Base-by-base conservation (phyloP, 1,139 yeast genomes). In the Yamadazyma jaroonii region DNA sequence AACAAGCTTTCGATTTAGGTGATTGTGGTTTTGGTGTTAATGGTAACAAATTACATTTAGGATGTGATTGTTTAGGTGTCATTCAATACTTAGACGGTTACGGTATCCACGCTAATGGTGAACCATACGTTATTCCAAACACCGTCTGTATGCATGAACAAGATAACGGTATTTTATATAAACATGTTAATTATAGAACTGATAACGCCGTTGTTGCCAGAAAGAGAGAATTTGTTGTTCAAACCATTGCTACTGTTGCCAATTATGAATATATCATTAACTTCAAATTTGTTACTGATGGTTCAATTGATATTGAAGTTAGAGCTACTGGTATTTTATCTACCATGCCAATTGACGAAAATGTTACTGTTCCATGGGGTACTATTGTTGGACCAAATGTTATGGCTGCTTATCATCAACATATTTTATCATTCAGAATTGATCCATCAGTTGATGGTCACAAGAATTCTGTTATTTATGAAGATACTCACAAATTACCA, bases 101-200 rank as follows among this genome's bases (percentile, higher is more conserved):
- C 48, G 73, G 81, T 47, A 72, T 77, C 44, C 73, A 79, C 53
- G 70, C 76, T 33, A 66, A 70, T 39, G 95, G 95, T 59, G 79
- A 76, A 43, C 85, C 88, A 39, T 65, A 64, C 44, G 64, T 78
- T 41, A 68, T 83, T 46, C 82, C 87, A 55, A 83, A 81, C 61
- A 84, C 90, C 34, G 77, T 87, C 39, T 87, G 96, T 72, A 74
- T 87, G 82, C 96, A 87, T 58, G 96, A 87, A 64, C 95, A 85
- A 64, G 96, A 87, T 58, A 64, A 62, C 43, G 68, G 96, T 55
- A 68, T 87, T 49, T 68, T 84, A 55, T 84, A 80, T 74, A 85
- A 87, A 72, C 96, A 87, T 62, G 81, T 84, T 50, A 87, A 87
- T 70, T 86, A 80, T 71, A 77, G 95, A 70, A 86, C 87, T 40